Evolutionary conservation across 495 filamentous ascomycete species (phyloP).

Genomic region (Podospora didyma): DNA sequence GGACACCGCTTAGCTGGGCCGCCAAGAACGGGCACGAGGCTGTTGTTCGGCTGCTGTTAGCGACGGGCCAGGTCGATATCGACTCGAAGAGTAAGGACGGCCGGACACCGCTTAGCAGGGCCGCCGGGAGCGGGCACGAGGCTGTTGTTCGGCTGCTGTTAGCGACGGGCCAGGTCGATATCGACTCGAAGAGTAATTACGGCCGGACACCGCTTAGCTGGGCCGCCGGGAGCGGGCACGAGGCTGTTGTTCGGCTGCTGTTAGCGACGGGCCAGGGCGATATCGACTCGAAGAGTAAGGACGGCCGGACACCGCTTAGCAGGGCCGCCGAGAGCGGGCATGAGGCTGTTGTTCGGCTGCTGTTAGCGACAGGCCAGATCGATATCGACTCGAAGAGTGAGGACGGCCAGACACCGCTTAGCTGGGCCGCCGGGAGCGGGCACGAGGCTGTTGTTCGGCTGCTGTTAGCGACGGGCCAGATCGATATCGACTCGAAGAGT

Average conservation of each 20-base stretch:
- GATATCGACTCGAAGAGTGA: no score
- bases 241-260: background rate
- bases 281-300: no score
- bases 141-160: background rate
- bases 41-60: background rate
- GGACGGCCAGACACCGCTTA: no score
- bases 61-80: background rate
- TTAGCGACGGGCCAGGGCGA: no score
- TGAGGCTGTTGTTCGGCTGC: no score
- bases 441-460: no score
- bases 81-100: background rate
- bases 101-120: background rate
- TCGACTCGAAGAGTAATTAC: background rate
- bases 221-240: background rate
- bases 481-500: no score
- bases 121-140: background rate
- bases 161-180: background rate
- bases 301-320: no score
- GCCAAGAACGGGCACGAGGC: background rate
- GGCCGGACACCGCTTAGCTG: background rate
- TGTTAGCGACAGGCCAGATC: no score
- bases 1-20: slow-evolving; percentile 1
- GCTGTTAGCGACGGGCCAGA: no score
- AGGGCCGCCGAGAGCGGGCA: no score
- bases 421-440: no score